Evolutionary conservation across 805 yeast species (phyloP), one percentile per base, ranked within the genome.

Genomic region (Candida nanaspora): DNA sequence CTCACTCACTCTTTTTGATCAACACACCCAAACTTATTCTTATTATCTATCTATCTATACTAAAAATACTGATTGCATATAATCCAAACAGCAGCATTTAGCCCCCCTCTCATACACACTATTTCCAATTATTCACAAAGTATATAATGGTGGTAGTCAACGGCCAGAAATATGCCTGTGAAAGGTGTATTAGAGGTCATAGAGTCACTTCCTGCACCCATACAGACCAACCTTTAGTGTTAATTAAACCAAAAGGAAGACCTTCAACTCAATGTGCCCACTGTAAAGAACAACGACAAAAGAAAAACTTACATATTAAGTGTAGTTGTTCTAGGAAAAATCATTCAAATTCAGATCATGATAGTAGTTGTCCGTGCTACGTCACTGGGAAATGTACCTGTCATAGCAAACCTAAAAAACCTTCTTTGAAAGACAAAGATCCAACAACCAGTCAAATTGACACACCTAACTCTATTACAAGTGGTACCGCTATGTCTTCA

Each of bases 161-260:
- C 53, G 98, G 97, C 30, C 82, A 86, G 48, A 91, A 93, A 58
- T 91, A 88, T 62, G 98, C 98, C 44, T 91, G 98, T 61, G 95
- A 88, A 51, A 42, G 96, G 45, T 91, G 98, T 62, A 89, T 93
- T 37, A 73, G 98, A 45, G 98, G 98, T 34, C 98, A 93, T 57
- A 70, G 98, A 40, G 98, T 91, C 35, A 85, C 96, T 1, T 79
- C 95, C 2, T 93, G 98, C 62, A 80, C 82, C 35, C 98, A 93
- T 59, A 78, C 89, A 0, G 96, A 93, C 50, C 86, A 86, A 55
- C 94, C 95, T 4, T 66, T 93, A 50, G 82, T 85, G 57, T 83
- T 83, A 85, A 91, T 93, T 59, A 93, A 93, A 57, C 96, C 95
- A 15, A 93, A 93, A 57, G 98, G 98, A 3, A 70, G 98, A 42